phyloP scores from a whole-genome alignment of 345 rosid genomes.

The Eucalyptus grandis region DNA sequence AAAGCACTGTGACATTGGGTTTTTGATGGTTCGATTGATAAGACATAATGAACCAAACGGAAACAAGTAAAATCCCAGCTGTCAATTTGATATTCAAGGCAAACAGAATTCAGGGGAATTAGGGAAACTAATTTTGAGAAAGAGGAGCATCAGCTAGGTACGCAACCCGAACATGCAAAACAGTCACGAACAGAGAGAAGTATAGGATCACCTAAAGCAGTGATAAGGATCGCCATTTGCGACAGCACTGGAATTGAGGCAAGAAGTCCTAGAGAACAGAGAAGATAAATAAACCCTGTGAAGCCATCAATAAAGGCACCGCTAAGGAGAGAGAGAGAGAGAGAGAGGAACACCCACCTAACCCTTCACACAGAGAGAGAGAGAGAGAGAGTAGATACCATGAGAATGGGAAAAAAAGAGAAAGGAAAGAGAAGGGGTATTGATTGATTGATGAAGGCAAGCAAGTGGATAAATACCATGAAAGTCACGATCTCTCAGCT shows the following conservation, averaged over 20 bases:
- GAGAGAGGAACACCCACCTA: background rate
- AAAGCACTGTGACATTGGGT: background rate
- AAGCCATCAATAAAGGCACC: background rate
- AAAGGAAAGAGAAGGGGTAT: background rate
- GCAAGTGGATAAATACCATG: constrained; percentile 7
- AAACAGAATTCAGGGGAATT: background rate
- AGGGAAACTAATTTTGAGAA: background rate
- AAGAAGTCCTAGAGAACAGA: background rate
- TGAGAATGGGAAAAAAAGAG: background rate
- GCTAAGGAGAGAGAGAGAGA: background rate
- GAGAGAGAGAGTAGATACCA: background rate
- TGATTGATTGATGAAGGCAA: constrained; percentile 19
- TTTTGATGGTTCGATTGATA: background rate
- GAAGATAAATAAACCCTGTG: background rate
- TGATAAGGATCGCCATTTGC: background rate
- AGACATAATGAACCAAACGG: background rate
- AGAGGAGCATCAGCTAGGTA: background rate
- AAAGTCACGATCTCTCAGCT: constrained; percentile 5
- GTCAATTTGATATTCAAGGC: background rate
- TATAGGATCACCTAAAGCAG: background rate
- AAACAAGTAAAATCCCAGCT: background rate
- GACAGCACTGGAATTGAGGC: background rate
- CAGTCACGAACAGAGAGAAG: background rate
- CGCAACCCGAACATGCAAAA: background rate
- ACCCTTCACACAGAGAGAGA: background rate